A percentile compares a stretch with the other conserved stretches of the same genome.
Conservation (phyloP, 2,329 filamentous ascomycete species). For the Aspergillus fijiensis region DNA sequence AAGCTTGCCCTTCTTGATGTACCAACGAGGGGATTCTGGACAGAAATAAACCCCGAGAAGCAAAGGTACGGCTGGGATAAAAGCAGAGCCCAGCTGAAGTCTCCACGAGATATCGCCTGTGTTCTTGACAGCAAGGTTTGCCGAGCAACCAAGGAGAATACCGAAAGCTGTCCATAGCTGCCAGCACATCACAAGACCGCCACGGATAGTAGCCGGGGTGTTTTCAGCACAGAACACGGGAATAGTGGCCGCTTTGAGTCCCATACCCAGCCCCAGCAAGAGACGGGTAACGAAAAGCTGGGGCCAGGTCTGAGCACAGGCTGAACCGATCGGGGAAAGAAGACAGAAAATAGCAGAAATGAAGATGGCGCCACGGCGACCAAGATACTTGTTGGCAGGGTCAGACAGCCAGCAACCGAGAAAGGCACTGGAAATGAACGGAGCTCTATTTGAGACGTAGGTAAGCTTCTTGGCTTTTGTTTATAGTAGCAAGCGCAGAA, state of each 20-base stretch:
- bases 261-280: constrained; percentile 63
- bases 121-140: constrained; percentile 64
- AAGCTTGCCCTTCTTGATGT: constrained; percentile 65
- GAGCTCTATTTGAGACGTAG: constrained; percentile 35
- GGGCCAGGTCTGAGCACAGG: constrained; percentile 58
- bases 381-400: constrained; percentile 58
- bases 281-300: constrained; percentile 58
- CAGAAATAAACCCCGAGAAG: constrained; percentile 60
- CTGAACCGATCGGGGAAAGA: constrained; percentile 68
- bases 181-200: constrained; percentile 58
- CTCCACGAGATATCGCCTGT: constrained; percentile 62
- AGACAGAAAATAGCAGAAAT: constrained; percentile 63
- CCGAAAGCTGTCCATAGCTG: constrained; percentile 59
- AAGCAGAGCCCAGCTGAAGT: constrained; percentile 63
- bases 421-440: constrained; percentile 54
- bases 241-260: constrained; percentile 58
- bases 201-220: constrained; percentile 55
- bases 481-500: constrained; percentile 25
- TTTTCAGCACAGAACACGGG: constrained; percentile 58
- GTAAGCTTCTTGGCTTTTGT: constrained; percentile 2
- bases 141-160: constrained; percentile 65
- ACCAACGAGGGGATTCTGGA: constrained; percentile 66
- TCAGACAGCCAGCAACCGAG: constrained; percentile 68
- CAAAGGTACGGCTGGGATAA: constrained; percentile 64
- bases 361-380: constrained; percentile 65